A percentile compares a stretch with the other conserved stretches of the same genome.
Conservation (phyloP, 352 stramenopile species). For the Globisporangium irregulare region DNA sequence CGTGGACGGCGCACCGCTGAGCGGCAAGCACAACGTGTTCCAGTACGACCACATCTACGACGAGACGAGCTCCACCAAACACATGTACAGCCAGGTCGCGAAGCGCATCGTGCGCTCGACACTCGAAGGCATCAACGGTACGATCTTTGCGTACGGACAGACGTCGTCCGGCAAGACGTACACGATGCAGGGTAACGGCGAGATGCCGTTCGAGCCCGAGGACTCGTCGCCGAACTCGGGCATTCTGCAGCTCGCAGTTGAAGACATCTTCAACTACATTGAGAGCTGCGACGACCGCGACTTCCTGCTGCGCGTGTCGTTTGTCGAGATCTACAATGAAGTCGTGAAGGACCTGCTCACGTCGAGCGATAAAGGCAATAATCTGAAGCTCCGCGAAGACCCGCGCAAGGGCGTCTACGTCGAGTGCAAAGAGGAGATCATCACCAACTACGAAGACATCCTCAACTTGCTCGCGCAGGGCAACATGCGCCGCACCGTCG, state of each 20-base stretch:
- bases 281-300: slow-evolving; percentile 80
- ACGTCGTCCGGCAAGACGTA: slow-evolving; percentile 95
- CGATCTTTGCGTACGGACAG: slow-evolving; percentile 96
- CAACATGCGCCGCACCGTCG: slow-evolving; percentile 60
- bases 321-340: slow-evolving; percentile 99
- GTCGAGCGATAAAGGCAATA: slow-evolving; percentile 35
- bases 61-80: slow-evolving; percentile 36
- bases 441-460: slow-evolving; percentile 76
- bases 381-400: slow-evolving; percentile 92
- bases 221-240: slow-evolving; percentile 30
- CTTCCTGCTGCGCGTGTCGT: slow-evolving; percentile 96
- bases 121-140: slow-evolving; percentile 76
- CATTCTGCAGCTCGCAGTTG: slow-evolving; percentile 91
- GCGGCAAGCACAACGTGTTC: slow-evolving; percentile 69
- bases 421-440: slow-evolving; percentile 93
- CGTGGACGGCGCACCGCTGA: slow-evolving; percentile 41
- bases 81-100: slow-evolving; percentile 62
- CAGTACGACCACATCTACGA: slow-evolving; percentile 83
- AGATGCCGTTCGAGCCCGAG: slow-evolving; percentile 24
- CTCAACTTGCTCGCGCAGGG: slow-evolving; percentile 59
- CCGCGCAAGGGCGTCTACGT: slow-evolving; percentile 96
- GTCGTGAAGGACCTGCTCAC: slow-evolving; percentile 95
- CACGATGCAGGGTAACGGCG: slow-evolving; percentile 92
- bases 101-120: slow-evolving; percentile 74
- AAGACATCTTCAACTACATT: slow-evolving; percentile 93